Evolutionary conservation across 768 basidiomycete species (phyloP), one percentile per base, ranked within the genome.

Genomic region (Aureoboletus auriporus): DNA sequence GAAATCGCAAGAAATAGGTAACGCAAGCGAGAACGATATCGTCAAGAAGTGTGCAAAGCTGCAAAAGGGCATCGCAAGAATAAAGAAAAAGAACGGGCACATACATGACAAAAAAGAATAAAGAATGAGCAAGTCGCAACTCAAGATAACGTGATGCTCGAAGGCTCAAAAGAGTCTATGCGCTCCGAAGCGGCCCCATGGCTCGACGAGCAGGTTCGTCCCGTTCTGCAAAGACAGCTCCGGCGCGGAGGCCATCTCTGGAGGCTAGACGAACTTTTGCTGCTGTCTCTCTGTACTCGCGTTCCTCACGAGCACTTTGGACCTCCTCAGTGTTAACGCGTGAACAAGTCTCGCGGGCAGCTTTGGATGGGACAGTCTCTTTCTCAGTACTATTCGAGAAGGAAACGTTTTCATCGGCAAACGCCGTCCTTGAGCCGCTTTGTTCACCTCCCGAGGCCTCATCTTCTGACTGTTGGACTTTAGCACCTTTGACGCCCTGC

Each of bases 171-270:
- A 8, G 11, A 39, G 11, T 31, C 31, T 56, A 63, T 38, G 53
- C 40, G 14, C 57, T 57, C 31, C 62, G 59, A 27, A 39, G 36
- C 20, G 65, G 67, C 6, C 65, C 67, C 52, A 67, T 53, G n/a
- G 65, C 65, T 14, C 65, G 47, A 27, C 65, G 61, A 13, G 50
- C 54, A 23, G 65, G 67, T 31, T 63, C 60, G 28, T 67, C 67
- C 36, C 58, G 57, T 29, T 69, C 65, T 0, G 53, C 11, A 27
- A 56, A 42, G 28, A 67, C 39, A 16, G 65, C 67, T 5, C 65
- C 65, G 1, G 67, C 62, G 2, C 65, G 67, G 1, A 67, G 57
- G 14, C 67, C 67, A 20, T 67, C 58, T 33, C 39, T 57, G 30
- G 51, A 29, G 20, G 52, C 65, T 3, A 67, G 39, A 9, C 61